Conservation (phyloP, 441 rosid genomes). For the Syzygium malaccense region DNA sequence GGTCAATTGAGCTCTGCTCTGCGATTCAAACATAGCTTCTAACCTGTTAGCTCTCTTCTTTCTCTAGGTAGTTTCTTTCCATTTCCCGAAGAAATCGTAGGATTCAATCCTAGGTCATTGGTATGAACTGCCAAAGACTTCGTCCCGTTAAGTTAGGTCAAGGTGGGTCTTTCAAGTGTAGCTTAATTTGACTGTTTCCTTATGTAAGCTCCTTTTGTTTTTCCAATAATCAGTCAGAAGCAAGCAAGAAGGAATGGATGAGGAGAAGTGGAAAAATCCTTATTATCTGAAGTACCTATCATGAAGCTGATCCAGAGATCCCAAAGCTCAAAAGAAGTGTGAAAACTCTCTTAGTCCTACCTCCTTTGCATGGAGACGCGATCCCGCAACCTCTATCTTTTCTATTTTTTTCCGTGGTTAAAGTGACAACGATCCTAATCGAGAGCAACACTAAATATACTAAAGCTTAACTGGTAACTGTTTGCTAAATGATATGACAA, state of each 20-base stretch:
- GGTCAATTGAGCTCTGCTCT: constrained; percentile 69
- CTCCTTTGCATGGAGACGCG: neutral
- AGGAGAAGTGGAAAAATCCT: neutral
- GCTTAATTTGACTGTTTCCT: neutral
- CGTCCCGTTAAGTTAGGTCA: neutral
- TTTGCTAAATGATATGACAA: neutral
- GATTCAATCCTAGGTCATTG: neutral
- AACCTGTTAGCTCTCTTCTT: neutral
- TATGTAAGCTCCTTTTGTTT: neutral
- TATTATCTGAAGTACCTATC: neutral
- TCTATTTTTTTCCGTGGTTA: neutral
- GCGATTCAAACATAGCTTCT: constrained; percentile 23
- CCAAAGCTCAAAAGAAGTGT: neutral
- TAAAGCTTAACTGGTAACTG: neutral
- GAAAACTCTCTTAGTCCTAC: neutral
- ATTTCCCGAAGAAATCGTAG: neutral
- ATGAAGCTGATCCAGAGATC: neutral
- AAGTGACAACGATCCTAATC: neutral
- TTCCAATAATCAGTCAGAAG: neutral
- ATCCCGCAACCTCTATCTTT: neutral
- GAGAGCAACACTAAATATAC: neutral
- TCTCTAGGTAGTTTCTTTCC: neutral
- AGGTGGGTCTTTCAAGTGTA: neutral
- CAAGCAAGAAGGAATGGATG: neutral
- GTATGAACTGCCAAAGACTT: neutral